Evolutionary conservation across 2,329 filamentous ascomycete genomes (phyloP), one percentile per base, ranked within the genome.

Genomic region (Fusarium sp.): DNA sequence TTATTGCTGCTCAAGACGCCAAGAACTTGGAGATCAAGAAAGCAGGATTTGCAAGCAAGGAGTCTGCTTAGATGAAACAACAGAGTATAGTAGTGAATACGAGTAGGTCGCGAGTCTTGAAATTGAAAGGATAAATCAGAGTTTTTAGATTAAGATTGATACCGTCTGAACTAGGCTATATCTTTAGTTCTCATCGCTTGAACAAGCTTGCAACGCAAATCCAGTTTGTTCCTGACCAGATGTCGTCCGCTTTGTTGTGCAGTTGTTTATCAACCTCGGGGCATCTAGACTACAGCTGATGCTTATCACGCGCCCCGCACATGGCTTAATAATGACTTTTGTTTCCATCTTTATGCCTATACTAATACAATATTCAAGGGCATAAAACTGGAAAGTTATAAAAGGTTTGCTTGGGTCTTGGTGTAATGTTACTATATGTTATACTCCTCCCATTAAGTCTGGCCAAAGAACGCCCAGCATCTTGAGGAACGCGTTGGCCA

Each of bases 1-100:
- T 61, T 28, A 61, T 61, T 44, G 38, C 48, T 35, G 38, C 48
- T 31, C 58, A 61, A 36, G 58, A 61, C 2, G 58, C 58, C 3
- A 61, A 55, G 38, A 61, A 61, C 14, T 12, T 61, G 8, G 47
- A 55, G 13, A 36, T 2, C 1, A 61, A 61, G 38, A 38, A 28
- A 36, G 20, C 3, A 20, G 11, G 38, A 9, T 8, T n/a, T 36
- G 0, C 8, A 9, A 55, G 4, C 14, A 36, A 61, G 17, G n/a
- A 61, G 33, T 60, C 35, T 52, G 58, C 20, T 31, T 61, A 55
- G 24, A 28, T 1, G 3, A 4, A n/a, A 7, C 1, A 24, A 15
- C 1, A 12, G 3, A 55, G 38, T 15, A 28, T 6, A 44, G n/a
- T 60, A n/a, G 22, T 52, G 2, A 26, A 18, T 18, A 49, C 28